Conservation (phyloP, 768 basidiomycete genomes). For the Collybiopsis confluens region DNA sequence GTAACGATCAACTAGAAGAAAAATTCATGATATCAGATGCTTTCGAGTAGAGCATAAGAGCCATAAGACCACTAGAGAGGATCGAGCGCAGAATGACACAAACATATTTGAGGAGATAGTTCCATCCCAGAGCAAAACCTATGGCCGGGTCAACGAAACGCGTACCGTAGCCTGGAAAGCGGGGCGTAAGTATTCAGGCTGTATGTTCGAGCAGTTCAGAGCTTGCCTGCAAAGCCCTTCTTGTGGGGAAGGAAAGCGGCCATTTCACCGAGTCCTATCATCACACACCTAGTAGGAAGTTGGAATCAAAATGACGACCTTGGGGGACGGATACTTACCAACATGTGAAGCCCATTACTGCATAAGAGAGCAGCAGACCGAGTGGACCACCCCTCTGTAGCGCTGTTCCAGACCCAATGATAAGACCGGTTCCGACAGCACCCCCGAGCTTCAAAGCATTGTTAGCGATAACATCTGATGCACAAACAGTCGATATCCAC, state of each 20-base stretch:
- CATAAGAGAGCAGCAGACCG: constrained; percentile 36
- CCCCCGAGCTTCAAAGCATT: not conserved
- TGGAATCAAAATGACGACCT: constrained; percentile 2
- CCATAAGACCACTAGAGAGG: too few species aligned
- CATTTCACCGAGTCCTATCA: constrained; percentile 37
- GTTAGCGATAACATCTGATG: too few species aligned
- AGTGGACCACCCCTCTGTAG: constrained; percentile 52
- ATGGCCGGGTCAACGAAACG: constrained; percentile 67
- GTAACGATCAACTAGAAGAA: constrained; percentile 51
- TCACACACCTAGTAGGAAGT: constrained; percentile 22
- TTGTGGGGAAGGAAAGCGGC: constrained; percentile 54
- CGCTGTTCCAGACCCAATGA: constrained; percentile 58
- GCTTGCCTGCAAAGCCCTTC: constrained; percentile 40
- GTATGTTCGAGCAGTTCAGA: too few species aligned
- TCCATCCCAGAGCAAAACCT: constrained; percentile 53
- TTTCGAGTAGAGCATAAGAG: too few species aligned
- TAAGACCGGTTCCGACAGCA: constrained; percentile 36
- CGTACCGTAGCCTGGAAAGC: constrained; percentile 50
- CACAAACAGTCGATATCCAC: constrained; percentile 20
- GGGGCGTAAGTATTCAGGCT: constrained; percentile 12
- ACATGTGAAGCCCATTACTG: constrained; percentile 51
- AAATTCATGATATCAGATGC: not conserved
- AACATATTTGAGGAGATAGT: constrained; percentile 57
- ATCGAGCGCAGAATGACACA: constrained; percentile 12
- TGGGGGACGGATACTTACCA: constrained; percentile 49